Evolutionary conservation across 441 rosid genomes (phyloP), one percentile per base, ranked within the genome.

Genomic region (Adansonia gregorii): DNA sequence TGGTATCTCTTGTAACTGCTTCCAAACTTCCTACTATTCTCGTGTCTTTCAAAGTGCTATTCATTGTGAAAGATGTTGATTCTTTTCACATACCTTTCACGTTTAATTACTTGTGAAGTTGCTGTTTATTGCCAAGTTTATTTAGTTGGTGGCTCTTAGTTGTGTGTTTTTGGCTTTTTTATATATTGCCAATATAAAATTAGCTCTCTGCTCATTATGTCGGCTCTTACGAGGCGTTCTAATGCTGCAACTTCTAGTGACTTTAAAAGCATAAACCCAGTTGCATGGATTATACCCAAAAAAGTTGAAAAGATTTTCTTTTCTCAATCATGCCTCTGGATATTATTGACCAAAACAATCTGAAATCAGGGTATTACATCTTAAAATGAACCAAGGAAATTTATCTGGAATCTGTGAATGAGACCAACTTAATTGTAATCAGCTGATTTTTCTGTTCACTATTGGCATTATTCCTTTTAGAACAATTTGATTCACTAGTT

Each of bases 1-100:
- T 77, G 98, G 98, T 94, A 89, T 64, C 20, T 52, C 52, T 54
- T 79, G 64, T 65, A 14, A 27, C 66, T 8, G 14, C 75, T 27
- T 76, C 61, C 22, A 5, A 31, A 17, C 22, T 68, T 63, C 73
- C 24, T 72, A 15, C 49, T 82, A 3, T 63, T 14, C 69, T 63
- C 6, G 31, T 48, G 58, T 51, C 61, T 63, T 60, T 63, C 60
- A 27, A 63, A 46, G 22, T 46, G 63, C 17, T 48, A 27, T 46
- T 20, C 46, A 55, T 61, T 67, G 17, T 48, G 35, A 39, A 41
- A 55, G 12, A 55, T 67, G 17, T 4, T 49, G 56, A 43, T 76
- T 11, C 19, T 20, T 76, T 49, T 65, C 12, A n/a, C 31, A 31
- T 65, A 51, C 7, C 56, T 70, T 4, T 27, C 45, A 27, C 3